These are phyloP conservation scores for Aspergillus intermedius DNA, from an alignment of 2,329 filamentous ascomycete species.

Conservation along the genomic window DNA sequence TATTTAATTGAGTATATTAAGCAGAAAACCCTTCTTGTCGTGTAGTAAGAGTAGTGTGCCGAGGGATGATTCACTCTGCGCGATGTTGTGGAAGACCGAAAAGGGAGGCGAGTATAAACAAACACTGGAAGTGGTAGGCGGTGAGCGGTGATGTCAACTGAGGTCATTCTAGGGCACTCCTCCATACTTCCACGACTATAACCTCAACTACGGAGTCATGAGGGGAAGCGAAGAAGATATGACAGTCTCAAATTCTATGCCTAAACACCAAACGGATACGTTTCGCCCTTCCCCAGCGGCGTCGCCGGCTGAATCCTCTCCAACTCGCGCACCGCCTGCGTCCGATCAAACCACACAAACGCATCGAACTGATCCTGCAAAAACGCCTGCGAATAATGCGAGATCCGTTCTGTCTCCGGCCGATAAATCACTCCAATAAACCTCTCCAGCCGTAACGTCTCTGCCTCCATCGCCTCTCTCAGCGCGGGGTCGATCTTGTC, in stretches of 20 bases:
- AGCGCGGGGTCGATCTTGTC: slow-evolving; percentile 30
- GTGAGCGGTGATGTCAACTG: slow-evolving; percentile 3
- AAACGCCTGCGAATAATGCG: slow-evolving; percentile 44
- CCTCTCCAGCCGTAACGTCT: slow-evolving; percentile 37
- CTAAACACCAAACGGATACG: slow-evolving; percentile 48
- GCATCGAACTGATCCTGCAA: slow-evolving; percentile 47
- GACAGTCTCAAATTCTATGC: neutral
- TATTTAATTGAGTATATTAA: slow-evolving; percentile 7
- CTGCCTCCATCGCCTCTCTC: slow-evolving; percentile 30
- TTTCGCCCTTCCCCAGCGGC: slow-evolving; percentile 40
- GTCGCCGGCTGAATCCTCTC: slow-evolving; percentile 42
- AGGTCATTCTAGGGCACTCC: neutral
- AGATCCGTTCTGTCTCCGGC: slow-evolving; percentile 44
- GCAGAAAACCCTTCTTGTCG: neutral
- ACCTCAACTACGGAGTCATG: neutral
- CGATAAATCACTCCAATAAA: slow-evolving; percentile 51
- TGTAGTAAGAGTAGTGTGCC: neutral
- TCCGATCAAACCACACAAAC: slow-evolving; percentile 46
- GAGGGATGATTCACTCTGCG: neutral
- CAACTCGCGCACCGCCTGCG: slow-evolving; percentile 40
- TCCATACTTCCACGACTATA: no score
- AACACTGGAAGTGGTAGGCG: slow-evolving; percentile 1
- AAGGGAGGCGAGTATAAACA: slow-evolving; percentile 1
- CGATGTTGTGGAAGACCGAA: neutral
- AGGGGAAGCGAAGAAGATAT: neutral